phyloP scores from a whole-genome alignment of 257 asterid genomes.

The Leptodermis oblonga region DNA sequence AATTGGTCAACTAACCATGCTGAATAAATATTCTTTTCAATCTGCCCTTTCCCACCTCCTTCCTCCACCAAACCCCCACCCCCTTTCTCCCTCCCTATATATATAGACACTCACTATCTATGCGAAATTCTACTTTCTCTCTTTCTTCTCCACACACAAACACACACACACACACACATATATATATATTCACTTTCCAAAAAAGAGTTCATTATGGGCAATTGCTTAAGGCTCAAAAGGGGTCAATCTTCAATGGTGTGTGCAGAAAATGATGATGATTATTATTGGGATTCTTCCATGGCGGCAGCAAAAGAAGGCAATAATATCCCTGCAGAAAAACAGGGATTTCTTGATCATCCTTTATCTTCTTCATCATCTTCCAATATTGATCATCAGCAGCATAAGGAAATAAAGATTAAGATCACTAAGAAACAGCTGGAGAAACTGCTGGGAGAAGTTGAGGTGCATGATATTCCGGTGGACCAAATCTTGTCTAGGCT shows the following conservation, averaged over 20 bases:
- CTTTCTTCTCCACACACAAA: neutral
- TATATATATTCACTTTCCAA: neutral
- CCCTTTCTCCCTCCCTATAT: neutral
- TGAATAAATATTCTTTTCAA: neutral
- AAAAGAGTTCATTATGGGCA: constrained; percentile 50
- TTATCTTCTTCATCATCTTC: neutral
- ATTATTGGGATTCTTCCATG: constrained; percentile 6
- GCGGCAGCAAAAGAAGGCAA: neutral
- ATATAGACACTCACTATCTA: neutral
- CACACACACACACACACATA: neutral
- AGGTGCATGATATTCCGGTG: constrained; percentile 30
- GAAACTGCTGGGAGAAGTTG: constrained; percentile 34
- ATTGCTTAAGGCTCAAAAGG: constrained; percentile 26
- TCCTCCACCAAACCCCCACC: constrained; percentile 2
- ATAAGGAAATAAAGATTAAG: constrained; percentile 36
- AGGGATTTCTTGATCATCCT: constrained; percentile 13
- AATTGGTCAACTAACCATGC: constrained; percentile 23
- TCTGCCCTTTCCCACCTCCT: constrained; percentile 1
- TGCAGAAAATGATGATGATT: constrained; percentile 29
- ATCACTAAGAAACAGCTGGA: constrained; percentile 43
- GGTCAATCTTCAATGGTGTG: constrained; percentile 25
- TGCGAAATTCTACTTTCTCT: constrained; percentile 11
- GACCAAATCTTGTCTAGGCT: constrained; percentile 39
- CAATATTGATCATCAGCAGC: neutral
- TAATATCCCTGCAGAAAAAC: constrained; percentile 11